Conservation (phyloP, 805 yeast species). For the Saccharomycopsis amapae region DNA sequence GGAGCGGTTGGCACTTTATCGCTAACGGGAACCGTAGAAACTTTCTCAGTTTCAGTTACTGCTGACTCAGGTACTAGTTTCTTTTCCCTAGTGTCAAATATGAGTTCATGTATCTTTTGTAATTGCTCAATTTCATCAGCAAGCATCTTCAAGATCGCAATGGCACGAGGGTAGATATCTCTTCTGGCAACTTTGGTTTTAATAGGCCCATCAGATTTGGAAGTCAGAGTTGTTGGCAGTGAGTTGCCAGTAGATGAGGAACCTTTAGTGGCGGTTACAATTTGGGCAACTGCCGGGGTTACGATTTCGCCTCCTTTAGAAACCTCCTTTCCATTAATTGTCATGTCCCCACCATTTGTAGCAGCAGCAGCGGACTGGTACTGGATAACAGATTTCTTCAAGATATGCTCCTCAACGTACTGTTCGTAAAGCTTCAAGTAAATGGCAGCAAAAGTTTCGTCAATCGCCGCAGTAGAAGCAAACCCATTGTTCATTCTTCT, state of each 20-base stretch:
- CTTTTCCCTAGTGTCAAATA: slow-evolving; percentile 16
- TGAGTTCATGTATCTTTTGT: slow-evolving; percentile 14
- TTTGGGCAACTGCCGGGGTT: no score
- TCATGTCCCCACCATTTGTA: no score
- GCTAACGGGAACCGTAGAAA: not conserved
- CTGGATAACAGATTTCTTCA: not conserved
- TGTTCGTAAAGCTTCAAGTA: slow-evolving; percentile 43
- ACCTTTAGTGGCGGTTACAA: no score
- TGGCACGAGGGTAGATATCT: slow-evolving; percentile 36
- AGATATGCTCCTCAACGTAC: slow-evolving; percentile 10
- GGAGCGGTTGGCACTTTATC: not conserved
- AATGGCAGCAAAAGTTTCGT: slow-evolving; percentile 60
- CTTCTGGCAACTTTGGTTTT: slow-evolving; percentile 42
- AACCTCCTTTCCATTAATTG: no score
- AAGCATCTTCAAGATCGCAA: slow-evolving; percentile 18
- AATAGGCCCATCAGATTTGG: no score
- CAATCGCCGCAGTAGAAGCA: slow-evolving; percentile 69
- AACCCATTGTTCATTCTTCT: slow-evolving; percentile 72
- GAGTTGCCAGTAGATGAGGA: no score
- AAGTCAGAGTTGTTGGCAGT: no score
- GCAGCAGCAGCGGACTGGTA: not conserved
- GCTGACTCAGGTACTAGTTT: no score
- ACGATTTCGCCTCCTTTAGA: no score
- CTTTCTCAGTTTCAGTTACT: no score
- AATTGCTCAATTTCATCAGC: slow-evolving; percentile 17